These are phyloP conservation scores for maize (Zea mays) DNA, from an alignment of 176 grass and related monocot species.

Conservation along the genomic window DNA sequence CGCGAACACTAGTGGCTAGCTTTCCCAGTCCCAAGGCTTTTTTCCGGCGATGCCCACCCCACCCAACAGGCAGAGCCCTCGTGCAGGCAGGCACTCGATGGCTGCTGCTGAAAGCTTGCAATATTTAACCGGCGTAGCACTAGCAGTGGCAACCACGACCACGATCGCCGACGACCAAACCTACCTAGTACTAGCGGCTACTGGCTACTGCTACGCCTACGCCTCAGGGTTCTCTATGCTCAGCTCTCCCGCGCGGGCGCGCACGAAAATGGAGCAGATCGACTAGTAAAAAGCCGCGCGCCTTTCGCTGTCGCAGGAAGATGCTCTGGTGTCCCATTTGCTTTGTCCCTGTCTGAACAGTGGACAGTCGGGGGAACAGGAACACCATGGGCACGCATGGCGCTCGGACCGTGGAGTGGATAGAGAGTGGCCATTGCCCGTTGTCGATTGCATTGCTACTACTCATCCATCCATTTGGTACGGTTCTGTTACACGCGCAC, in stretches of 20 bases:
- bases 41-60: background rate
- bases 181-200: background rate
- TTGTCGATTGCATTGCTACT: background rate
- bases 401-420: background rate
- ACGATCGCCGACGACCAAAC: slow-evolving; percentile 13
- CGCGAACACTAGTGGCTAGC: background rate
- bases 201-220: background rate
- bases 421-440: background rate
- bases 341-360: background rate
- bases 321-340: slow-evolving; percentile 16
- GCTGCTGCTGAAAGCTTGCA: too few species aligned
- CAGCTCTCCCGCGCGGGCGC: background rate
- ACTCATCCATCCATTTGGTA: slow-evolving; percentile 13
- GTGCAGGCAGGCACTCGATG: background rate
- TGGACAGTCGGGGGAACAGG: background rate
- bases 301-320: slow-evolving; percentile 30
- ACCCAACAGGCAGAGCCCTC: slow-evolving; percentile 2
- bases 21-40: slow-evolving; percentile 2
- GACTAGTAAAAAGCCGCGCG: slow-evolving; percentile 24
- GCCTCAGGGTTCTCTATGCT: too few species aligned
- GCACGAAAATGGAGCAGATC: background rate
- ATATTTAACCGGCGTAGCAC: background rate
- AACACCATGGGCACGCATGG: background rate
- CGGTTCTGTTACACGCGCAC: slow-evolving; percentile 9
- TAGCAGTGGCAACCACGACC: slow-evolving; percentile 3